These are phyloP conservation scores for Schizochytrium sp. DNA, from an alignment of 108 stramenopile species.

Conservation along the genomic window DNA sequence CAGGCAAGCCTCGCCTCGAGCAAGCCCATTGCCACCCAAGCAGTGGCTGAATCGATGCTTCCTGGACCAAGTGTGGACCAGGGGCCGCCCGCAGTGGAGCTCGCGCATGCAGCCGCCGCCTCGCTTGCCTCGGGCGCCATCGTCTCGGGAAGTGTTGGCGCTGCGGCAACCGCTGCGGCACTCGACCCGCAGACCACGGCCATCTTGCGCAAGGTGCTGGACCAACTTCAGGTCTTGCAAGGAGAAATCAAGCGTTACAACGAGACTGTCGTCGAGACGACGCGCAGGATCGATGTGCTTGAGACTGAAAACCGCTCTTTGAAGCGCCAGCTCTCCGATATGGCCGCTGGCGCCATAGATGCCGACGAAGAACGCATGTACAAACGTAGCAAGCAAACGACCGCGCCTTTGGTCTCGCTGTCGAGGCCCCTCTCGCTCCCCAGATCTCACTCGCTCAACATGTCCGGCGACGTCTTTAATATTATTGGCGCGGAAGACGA, in stretches of 20 bases:
- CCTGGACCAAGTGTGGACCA: background rate
- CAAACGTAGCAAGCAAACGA: background rate
- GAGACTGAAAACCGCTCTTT: background rate
- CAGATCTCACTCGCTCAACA: background rate
- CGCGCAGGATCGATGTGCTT: background rate
- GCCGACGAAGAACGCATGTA: background rate
- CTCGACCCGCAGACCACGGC: background rate
- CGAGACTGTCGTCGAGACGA: background rate
- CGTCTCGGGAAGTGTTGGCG: too few relatives aligned
- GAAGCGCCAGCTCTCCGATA: background rate
- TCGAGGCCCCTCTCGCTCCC: background rate
- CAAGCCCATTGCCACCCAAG: background rate
- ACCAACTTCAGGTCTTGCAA: background rate
- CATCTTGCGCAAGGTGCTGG: background rate
- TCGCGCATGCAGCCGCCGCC: too few relatives aligned
- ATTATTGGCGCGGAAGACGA: background rate
- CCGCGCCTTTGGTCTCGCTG: background rate
- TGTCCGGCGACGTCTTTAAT: background rate
- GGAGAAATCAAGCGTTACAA: background rate
- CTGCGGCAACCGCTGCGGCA: too few relatives aligned
- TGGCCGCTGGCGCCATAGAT: background rate
- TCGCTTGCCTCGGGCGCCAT: too few relatives aligned
- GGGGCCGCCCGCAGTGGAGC: background rate
- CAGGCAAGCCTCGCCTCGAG: background rate
- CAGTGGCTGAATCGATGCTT: background rate